A percentile compares a stretch with the other conserved stretches of the same genome.
phyloP scores from a whole-genome alignment of 1,139 yeast genomes.

The Candida dubliniensis region DNA sequence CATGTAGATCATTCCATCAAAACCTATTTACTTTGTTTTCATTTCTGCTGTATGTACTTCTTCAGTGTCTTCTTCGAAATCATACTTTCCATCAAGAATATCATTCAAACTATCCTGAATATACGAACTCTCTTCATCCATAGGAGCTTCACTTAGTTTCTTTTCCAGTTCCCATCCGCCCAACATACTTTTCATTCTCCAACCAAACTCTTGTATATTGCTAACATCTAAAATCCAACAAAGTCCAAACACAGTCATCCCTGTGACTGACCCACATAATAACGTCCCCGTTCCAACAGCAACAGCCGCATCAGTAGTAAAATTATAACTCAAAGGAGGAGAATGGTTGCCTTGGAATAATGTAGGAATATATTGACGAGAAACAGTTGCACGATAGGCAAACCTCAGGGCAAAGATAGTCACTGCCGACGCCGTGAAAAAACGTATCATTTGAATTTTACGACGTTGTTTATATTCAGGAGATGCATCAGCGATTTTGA shows the following conservation, averaged over 20 bases:
- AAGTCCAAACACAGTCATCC: conserved; percentile 72
- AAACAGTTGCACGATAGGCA: conserved; percentile 71
- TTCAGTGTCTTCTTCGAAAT: conserved; percentile 17
- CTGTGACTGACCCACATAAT: conserved; percentile 68
- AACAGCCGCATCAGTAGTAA: conserved; percentile 79
- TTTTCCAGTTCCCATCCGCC: conserved; percentile 68
- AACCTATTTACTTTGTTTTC: not conserved
- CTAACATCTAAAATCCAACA: conserved; percentile 81
- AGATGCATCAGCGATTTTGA: conserved; percentile 39
- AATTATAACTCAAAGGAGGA: conserved; percentile 74
- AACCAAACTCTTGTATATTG: conserved; percentile 67
- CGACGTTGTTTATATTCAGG: conserved; percentile 55
- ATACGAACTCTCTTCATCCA: conserved; percentile 65
- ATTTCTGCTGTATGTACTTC: not conserved
- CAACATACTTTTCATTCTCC: conserved; percentile 60
- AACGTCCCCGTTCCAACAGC: conserved; percentile 84
- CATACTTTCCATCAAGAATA: conserved; percentile 44
- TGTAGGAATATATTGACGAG: conserved; percentile 75
- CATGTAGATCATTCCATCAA: conserved; percentile 1
- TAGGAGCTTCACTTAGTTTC: conserved; percentile 48
- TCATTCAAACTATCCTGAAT: conserved; percentile 54
- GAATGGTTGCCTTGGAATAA: conserved; percentile 83
- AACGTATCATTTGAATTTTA: conserved; percentile 68
- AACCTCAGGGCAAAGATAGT: conserved; percentile 72
- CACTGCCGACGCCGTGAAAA: conserved; percentile 69